Evolutionary conservation across 2,329 filamentous ascomycete genomes (phyloP).

Genomic region (Hawksworthiomyces lignivorus): DNA sequence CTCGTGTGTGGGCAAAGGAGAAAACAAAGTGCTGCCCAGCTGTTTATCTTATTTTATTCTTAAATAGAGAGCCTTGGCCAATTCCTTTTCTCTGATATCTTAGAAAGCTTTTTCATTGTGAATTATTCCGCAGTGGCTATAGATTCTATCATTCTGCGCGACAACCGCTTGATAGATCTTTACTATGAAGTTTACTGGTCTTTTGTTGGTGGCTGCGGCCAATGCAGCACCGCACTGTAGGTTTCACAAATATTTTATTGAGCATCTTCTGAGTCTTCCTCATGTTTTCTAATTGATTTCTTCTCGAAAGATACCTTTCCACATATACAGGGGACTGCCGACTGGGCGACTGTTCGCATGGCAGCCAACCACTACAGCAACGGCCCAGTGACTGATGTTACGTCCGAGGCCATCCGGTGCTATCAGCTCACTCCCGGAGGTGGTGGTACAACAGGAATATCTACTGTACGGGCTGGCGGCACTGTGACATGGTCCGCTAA

Average conservation of each 20-base stretch:
- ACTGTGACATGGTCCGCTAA: constrained; percentile 29
- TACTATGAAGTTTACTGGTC: background rate
- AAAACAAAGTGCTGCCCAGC: too few relatives aligned
- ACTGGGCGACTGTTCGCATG: constrained; percentile 8
- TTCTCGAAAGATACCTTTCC: constrained; percentile 2
- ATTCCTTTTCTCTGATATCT: too few relatives aligned
- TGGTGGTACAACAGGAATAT: constrained; percentile 20
- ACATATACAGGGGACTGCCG: constrained; percentile 4
- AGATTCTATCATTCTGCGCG: too few relatives aligned
- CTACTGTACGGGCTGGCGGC: constrained; percentile 28
- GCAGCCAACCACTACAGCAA: constrained; percentile 11
- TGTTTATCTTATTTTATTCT: too few relatives aligned
- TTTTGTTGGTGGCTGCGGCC: constrained; percentile 1
- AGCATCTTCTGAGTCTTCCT: background rate
- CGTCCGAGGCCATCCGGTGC: constrained; percentile 20
- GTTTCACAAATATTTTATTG: background rate
- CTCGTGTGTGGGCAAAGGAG: too few relatives aligned
- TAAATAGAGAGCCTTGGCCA: too few relatives aligned
- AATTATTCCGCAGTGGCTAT: too few relatives aligned
- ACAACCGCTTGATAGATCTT: too few relatives aligned
- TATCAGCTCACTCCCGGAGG: constrained; percentile 18
- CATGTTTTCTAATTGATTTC: too few relatives aligned
- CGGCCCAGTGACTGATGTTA: constrained; percentile 15
- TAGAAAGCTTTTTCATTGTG: too few relatives aligned
- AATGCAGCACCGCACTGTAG: constrained; percentile 7